Percentiles rank a stretch among this genome's conserved stretches.
Conservation (phyloP, 208 protist species). For the Naegleria fowleri region DNA sequence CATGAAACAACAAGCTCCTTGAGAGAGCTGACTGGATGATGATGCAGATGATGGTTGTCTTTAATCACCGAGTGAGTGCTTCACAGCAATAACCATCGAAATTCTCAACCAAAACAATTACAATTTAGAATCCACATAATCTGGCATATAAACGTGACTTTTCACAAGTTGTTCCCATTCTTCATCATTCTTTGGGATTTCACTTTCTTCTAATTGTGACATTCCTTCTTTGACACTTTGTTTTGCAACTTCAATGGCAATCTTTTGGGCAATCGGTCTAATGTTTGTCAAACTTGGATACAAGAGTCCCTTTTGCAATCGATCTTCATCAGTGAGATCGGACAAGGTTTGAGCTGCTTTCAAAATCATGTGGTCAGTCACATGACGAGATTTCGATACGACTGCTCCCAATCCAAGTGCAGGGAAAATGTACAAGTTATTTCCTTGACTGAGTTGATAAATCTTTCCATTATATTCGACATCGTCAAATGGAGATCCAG, state of each 20-base stretch:
- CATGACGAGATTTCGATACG: conserved; percentile 47
- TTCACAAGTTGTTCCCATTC: not conserved
- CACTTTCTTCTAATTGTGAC: not conserved
- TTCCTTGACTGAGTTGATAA: conserved; percentile 75
- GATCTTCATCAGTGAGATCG: conserved; percentile 53
- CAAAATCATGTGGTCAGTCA: conserved; percentile 78
- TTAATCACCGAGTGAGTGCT: too few species aligned
- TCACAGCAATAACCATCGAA: too few species aligned
- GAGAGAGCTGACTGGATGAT: too few species aligned
- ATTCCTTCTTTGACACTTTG: conserved; percentile 11
- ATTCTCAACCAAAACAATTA: too few species aligned
- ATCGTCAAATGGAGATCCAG: conserved; percentile 85
- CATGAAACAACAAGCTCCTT: too few species aligned
- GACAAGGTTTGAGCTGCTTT: conserved; percentile 63
- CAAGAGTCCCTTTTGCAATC: conserved; percentile 56
- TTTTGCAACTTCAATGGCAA: conserved; percentile 46
- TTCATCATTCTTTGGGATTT: not conserved
- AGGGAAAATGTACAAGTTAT: conserved; percentile 75
- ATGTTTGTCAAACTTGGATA: conserved; percentile 57
- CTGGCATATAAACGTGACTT: not conserved
- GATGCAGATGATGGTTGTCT: too few species aligned
- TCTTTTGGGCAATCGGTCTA: conserved; percentile 47
- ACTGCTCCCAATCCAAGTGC: conserved; percentile 78
- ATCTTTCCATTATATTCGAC: conserved; percentile 72
- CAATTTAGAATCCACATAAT: not conserved